Evolutionary conservation across 176 grass and related monocot species (phyloP), one percentile per base, ranked within the genome.

Genomic region (Poa pratensis): DNA sequence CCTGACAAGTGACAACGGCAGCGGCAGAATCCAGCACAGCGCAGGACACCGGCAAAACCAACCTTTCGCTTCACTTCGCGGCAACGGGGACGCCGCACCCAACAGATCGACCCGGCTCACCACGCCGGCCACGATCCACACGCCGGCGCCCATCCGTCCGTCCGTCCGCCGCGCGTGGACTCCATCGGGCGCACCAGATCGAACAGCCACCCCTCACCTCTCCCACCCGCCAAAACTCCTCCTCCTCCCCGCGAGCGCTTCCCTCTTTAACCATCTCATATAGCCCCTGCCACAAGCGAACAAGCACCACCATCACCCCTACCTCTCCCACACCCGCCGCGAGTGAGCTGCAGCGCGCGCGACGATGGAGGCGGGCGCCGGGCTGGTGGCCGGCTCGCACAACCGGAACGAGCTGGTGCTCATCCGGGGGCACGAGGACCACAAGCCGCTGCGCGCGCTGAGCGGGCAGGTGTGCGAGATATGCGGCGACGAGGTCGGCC

Each of bases 391-490:
- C 88, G 93, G 93, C 23, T 95, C 93, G 80, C 93, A 95, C 88
- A 95, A 95, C 93, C 88, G 93, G 55, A 95, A 99, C 76, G 97
- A 99, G 91, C 94, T 99, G 65, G 97, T 99, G 59, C 90, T 94
- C 9, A 99, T 99, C 94, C 90, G 92, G 17, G 96, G 97, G 1
- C 97, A 99, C 65, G 97, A 99, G 90, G 96, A 99, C 39, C 97
- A 94, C 62, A 99, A 96, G 88, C 91, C 75, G 17, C 60, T 94
- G 86, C 85, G 89, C 3, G 81, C 92, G 67, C 79, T 96, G 71
- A 99, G 92, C 78, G 97, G 97, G 32, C 96, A 99, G 88, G 97
- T 99, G 16, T 99, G 97, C 75, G 97, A 99, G 91, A 99, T 99
- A 80, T 99, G 97, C 46, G 93, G 97, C 32, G 97, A 96, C 40